Evolutionary conservation across 164 flowering plant genomes (phyloP), one percentile per base, ranked within the genome.

Genomic region (Magnolia kwangsiensis): DNA sequence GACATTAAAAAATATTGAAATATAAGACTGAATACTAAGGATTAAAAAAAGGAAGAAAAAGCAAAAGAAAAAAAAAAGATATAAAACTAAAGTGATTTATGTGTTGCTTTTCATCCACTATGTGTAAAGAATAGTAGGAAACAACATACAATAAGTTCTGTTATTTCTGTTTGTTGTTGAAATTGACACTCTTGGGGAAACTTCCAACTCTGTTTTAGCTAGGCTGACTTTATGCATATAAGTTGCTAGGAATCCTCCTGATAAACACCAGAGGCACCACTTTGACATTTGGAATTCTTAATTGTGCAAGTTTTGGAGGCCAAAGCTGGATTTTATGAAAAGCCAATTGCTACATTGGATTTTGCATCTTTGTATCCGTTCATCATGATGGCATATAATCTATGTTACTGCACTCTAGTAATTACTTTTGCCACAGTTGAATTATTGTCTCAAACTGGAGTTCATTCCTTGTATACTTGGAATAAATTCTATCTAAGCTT

Each of bases 291-390:
- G 11, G 59, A 55, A 68, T 23, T 67, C 58, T 74, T 0, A 21
- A 14, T 49, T 18, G 71, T 88, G 80, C 83, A 96, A 98, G 99
- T 94, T 76, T 84, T 96, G 88, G 99, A 96, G 76, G 93, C 99
- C 27, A 88, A 74, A 76, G 87, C 96, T 58, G 98, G 98, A 71
- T 96, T 87, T 79, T 96, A 91, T 83, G 98, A 92, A 75, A 96
- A 96, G 83, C 99, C 99, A 37, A 94, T 96, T 81, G 98, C 99
- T 50, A 96, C 99, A 8, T 81, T 96, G 82, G 99, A 96, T 87
- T 96, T 96, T 86, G 99, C 99, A 75, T 96, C 99, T 74, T 74
- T 96, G 67, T 96, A 96, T 89, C 98, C 99, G 77, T 96, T 98
- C 24, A 94, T 94, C 78, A 96, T 94, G 99, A 94, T 96, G 98